Evolutionary conservation across 306 rosid genomes (phyloP).

Genomic region (Pterocarpus macrocarpus): DNA sequence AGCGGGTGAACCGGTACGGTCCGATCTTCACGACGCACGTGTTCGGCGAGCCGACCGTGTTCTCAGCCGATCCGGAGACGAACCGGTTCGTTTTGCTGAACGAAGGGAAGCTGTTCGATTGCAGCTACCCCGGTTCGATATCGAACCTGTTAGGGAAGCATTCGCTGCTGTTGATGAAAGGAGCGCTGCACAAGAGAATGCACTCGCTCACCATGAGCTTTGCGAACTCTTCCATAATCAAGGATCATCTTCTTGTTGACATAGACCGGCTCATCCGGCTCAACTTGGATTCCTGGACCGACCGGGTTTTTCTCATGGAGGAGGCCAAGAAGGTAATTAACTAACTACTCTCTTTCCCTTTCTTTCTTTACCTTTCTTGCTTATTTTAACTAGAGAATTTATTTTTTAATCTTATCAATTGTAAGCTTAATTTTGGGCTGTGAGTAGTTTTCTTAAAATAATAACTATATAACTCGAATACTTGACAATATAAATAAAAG

Average conservation of each 20-base stretch:
- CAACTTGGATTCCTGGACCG: conserved; percentile 84
- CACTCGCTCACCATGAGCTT: conserved; percentile 95
- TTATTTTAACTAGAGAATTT: neutral
- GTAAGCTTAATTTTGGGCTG: too few species aligned
- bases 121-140: conserved; percentile 94
- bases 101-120: conserved; percentile 91
- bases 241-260: conserved; percentile 73
- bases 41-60: conserved; percentile 93
- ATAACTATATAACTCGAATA: too few species aligned
- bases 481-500: too few species aligned
- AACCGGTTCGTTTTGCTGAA: conserved; percentile 87
- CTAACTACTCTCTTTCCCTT: neutral
- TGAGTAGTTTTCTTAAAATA: too few species aligned
- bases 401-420: too few species aligned
- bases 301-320: conserved; percentile 89
- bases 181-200: conserved; percentile 83
- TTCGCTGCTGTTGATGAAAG: conserved; percentile 88
- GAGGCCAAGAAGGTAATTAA: conserved; percentile 97
- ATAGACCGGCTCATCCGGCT: conserved; percentile 91
- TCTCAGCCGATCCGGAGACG: conserved; percentile 87
- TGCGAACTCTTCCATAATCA: conserved; percentile 75
- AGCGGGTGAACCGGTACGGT: conserved; percentile 76
- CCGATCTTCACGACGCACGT: conserved; percentile 89
- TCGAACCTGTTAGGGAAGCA: conserved; percentile 86
- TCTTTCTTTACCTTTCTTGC: neutral